Evolutionary conservation across 2,329 filamentous ascomycete genomes (phyloP), one percentile per base, ranked within the genome.

Genomic region (Alternaria alternata): DNA sequence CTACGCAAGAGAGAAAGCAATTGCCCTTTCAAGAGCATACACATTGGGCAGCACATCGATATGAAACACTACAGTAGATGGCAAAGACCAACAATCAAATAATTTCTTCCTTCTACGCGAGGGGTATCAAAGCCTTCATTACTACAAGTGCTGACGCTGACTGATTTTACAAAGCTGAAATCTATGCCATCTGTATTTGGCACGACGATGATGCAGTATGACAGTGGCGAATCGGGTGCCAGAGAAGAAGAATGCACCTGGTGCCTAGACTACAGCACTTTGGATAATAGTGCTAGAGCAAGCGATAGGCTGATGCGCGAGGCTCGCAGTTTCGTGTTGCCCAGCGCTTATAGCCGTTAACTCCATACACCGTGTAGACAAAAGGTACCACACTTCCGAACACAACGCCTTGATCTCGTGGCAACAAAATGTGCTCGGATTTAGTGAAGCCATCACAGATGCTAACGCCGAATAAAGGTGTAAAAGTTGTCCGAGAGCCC

Each of bases 81-180:
- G 9, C 32, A 48, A 22, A 51, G 47, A 14, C n/a, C 18, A 12
- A 9, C 11, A 26, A 5, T 2, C 14, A 6, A 38, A 51, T 14
- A 11, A 18, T 14, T 38, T 36, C 12, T 39, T 20, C 26, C 18
- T 39, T 8, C 22, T 39, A 32, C n/a, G 24, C 32, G 18, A 38
- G 7, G 22, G 20, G 30, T 38, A 16, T 49, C 34, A 18, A 11
- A n/a, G 5, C 24, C 14, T 38, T 49, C 46, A 26, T 48, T 48
- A 36, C 30, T 48, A 48, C 39, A 38, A 51, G 49, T 24, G 49
- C 49, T 26, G 49, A 39, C 24, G 36, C 49, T 38, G 36, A 51
- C 32, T 18, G 36, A 51, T 51, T 51, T 22, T 51, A 22, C 24
- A 38, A 36, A 30, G 24, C 36, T 51, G 36, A 16, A 41, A 51